Conservation (phyloP, 169 alveolate species). For the Cryptosporidium andersoni region DNA sequence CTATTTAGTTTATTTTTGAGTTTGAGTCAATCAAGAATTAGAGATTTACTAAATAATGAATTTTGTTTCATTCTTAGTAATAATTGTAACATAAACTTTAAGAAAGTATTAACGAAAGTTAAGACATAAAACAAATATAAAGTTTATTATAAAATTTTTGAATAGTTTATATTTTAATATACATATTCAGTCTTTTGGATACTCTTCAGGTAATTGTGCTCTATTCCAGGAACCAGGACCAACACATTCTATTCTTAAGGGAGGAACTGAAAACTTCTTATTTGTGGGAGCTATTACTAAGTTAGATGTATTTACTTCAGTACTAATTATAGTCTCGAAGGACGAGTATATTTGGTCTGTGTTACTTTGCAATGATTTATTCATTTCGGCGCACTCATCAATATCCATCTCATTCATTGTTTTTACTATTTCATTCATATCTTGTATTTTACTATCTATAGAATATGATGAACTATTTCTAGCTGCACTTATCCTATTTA, state of each 20-base stretch:
- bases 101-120: too few relatives aligned
- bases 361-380: background rate
- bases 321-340: background rate
- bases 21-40: too few relatives aligned
- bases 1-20: too few relatives aligned
- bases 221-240: slow-evolving; percentile 72
- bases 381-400: background rate
- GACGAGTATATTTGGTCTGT: background rate
- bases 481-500: background rate
- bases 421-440: background rate
- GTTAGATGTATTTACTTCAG: background rate
- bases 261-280: slow-evolving; percentile 59
- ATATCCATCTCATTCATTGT: background rate
- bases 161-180: too few relatives aligned
- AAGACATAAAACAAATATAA: too few relatives aligned
- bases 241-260: slow-evolving; percentile 43
- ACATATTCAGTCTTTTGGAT: slow-evolving; percentile 25
- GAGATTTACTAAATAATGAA: too few relatives aligned
- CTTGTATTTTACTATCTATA: background rate
- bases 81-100: too few relatives aligned
- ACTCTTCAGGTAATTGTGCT: slow-evolving; percentile 61
- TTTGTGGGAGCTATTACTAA: background rate
- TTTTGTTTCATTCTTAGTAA: too few relatives aligned
- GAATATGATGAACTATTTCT: background rate
- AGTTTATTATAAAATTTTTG: too few relatives aligned